Base-by-base conservation (phyloP, 2,329 filamentous ascomycete species). In the Trichoderma harzianum region DNA sequence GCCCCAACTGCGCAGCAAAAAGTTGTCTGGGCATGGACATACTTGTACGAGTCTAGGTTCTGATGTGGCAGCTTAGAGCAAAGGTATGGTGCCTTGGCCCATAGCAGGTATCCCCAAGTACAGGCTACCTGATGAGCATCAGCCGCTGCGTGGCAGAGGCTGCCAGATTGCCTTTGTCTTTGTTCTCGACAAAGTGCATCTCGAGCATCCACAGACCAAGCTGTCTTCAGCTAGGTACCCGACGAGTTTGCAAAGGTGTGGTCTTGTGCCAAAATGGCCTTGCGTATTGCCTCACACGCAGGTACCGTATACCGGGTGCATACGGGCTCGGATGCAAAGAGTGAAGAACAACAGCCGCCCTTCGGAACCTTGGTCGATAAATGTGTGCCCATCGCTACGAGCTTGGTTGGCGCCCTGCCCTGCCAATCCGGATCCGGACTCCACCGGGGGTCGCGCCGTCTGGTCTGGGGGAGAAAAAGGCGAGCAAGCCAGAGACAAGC, bases 401-500 rank as follows among this genome's bases (percentile, higher is more conserved):
- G 39, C 26, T 34, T 61, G 74, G 72, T 68, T 71, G 70, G 63
- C 32, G 39, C 55, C 36, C 53, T 51, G 63, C 30, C 28, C 63
- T 66, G 63, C 21, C 73, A 74, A 71, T 70, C 75, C 79, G 78
- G 78, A 81, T 81, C 78, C 78, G 78, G 79, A 79, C 77, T 77
- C 79, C 78, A 79, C 78, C 75, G 75, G 30, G 68, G 77, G 76
- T 77, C 51, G 47, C 62, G 58, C 63, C 63, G 55, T 60, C 28
- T 60, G 28, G 28, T 76, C 77, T 77, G 76, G 77, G 77, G 76
- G 75, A 66, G 63, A 39, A 67, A 74, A 75, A 77, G 76, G 78
- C 76, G 34, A 68, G 47, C 53, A 18, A 30, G 61, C 28, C 74
- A 76, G 75, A 79, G 77, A 80, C 77, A 16, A 16, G 34, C 34